Evolutionary conservation across 179 eudicot genomes (phyloP), one percentile per base, ranked within the genome.

Genomic region (Gypsophila paniculata): DNA sequence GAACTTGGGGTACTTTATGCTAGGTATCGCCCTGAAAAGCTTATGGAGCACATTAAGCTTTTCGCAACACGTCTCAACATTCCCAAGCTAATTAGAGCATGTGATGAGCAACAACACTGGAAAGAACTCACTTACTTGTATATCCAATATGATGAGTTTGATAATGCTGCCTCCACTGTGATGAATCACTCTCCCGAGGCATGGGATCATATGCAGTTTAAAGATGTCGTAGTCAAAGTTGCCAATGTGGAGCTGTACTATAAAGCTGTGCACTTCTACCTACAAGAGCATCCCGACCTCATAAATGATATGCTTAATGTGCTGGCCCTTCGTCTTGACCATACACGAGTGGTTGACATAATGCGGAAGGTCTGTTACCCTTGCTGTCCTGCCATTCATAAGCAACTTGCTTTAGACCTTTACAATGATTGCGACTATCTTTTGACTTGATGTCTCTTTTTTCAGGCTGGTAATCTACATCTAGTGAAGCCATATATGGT

Each of bases 101-200:
- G 98, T 26, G 98, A 93, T 71, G 98, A 93, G 57, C 98, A 93
- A 69, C 98, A 93, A 67, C 98, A 93, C 86, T 93, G 98, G 98
- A 88, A 90, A 76, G 98, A 93, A 65, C 89, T 93, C 25, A 91
- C 94, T 14, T 93, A 84, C 64, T 75, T 93, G 68, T 93, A 93
- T 59, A 87, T 90, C 78, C 98, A 93, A 73, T 93, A 93, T 82
- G 98, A 90, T 67, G 98, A 93, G 75, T 93, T 88, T 84, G 98
- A 93, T 73, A 93, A 93, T 80, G 98, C 96, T 77, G 98, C 91
- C 52, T 79, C 95, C 6, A 93, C 98, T 39, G 89, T 93, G 55
- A 93, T 93, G 98, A 93, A 93, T 81, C 98, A 93, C 85, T 93
- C 98, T 67, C 95, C 98, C 4, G 96, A 90, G 75, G 98, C 98